phyloP scores from a whole-genome alignment of 345 rosid species.

The Lepidium sativum region DNA sequence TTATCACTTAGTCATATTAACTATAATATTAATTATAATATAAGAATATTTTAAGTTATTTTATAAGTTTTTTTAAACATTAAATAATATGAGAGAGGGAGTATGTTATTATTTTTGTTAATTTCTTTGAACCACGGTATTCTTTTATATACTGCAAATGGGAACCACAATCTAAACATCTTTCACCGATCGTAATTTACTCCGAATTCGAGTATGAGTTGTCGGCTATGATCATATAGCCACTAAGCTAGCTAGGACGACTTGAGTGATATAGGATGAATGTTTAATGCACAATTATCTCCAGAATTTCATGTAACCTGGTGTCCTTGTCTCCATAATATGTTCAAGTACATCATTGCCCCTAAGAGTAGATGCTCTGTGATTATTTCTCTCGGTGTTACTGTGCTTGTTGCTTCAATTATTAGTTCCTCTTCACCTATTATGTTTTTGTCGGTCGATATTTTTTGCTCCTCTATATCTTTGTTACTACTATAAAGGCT shows the following conservation, averaged over 20 bases:
- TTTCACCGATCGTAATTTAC: neutral
- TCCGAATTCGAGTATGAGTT: neutral
- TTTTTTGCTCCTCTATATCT: neutral
- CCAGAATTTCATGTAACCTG: slow-evolving; percentile 18
- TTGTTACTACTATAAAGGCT: neutral
- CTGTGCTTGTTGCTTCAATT: slow-evolving; percentile 15
- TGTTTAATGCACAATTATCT: slow-evolving; percentile 5
- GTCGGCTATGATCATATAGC: slow-evolving; percentile 18
- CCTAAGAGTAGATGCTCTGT: neutral
- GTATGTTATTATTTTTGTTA: no score
- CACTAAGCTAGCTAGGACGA: slow-evolving; percentile 6
- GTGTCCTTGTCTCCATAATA: slow-evolving; percentile 12
- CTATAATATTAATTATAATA: no score
- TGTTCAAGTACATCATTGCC: neutral
- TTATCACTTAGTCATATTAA: no score
- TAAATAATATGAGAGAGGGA: no score
- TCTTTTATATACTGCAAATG: no score
- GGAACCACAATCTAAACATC: neutral
- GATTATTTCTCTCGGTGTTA: slow-evolving; percentile 1
- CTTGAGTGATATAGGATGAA: neutral
- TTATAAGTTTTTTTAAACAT: no score
- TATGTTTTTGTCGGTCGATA: slow-evolving; percentile 14
- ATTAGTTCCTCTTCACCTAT: slow-evolving; percentile 9
- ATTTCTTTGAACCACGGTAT: no score
- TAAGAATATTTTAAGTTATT: no score